phyloP scores from a whole-genome alignment of 257 asterid genomes.

The Capsicum pubescens region DNA sequence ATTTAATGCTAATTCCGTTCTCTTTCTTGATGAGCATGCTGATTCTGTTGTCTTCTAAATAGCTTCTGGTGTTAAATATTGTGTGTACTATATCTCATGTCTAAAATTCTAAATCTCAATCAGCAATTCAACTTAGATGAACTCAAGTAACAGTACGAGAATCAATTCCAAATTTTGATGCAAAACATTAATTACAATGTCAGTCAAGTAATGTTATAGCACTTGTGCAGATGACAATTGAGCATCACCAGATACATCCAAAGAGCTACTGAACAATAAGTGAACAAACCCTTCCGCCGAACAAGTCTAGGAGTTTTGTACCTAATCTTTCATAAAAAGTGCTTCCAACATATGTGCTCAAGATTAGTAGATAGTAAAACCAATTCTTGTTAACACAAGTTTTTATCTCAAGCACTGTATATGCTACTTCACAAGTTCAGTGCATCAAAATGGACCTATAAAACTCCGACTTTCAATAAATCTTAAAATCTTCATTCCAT shows the following conservation, averaged over 20 bases:
- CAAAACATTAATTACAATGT: neutral
- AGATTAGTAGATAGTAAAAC: neutral
- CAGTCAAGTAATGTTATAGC: conserved; percentile 6
- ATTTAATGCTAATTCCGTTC: neutral
- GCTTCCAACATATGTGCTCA: neutral
- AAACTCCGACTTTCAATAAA: neutral
- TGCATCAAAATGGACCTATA: neutral
- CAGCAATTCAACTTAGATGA: conserved; percentile 13
- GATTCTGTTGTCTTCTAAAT: neutral
- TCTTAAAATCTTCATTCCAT: neutral
- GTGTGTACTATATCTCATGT: conserved; percentile 9
- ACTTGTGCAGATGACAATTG: neutral
- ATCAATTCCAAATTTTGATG: neutral
- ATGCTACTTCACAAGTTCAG: neutral
- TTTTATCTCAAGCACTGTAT: neutral
- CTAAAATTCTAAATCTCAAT: conserved; percentile 3
- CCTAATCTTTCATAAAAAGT: neutral
- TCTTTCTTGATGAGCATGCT: neutral
- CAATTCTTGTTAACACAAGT: neutral
- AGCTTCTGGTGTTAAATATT: conserved; percentile 15
- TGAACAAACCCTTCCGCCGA: neutral
- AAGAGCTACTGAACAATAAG: neutral
- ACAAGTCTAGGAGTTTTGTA: neutral
- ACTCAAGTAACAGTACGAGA: conserved; percentile 5
- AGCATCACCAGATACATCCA: neutral